Evolutionary conservation across 2,329 filamentous ascomycete species (phyloP), one percentile per base, ranked within the genome.

Genomic region (Pseudogymnoascus sp.): DNA sequence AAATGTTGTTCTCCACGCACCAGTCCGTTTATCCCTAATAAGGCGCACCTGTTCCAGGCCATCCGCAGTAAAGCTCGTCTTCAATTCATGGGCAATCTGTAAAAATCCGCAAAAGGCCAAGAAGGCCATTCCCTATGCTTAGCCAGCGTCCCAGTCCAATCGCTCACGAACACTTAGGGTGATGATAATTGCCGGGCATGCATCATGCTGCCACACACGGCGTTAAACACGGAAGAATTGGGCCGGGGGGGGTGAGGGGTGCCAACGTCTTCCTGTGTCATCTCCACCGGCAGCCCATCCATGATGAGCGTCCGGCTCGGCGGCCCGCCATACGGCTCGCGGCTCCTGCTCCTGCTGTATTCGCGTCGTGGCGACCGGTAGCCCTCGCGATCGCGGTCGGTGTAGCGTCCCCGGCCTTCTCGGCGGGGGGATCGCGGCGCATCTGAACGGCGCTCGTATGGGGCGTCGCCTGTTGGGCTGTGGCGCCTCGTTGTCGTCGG

Each of bases 11-110:
- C 66, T 61, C 60, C 40, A 59, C 71, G 66, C 74, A 84, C 83
- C 83, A 18, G 82, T 84, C 64, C 82, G 79, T 62, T 81, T 78
- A 67, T 85, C 82, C 64, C 81, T 80, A 67, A 85, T 85, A 60
- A 85, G 75, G 16, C 81, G 77, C 58, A 85, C 75, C 67, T 84
- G 81, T 68, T 84, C 81, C 64, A 85, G 72, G n/a, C 76, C 77
- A 63, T 79, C 75, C 65, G 82, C 74, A 68, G 78, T 74, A 66
- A 83, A 79, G 66, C 76, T 77, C 67, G 81, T 77, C 67, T 75
- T 75, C 68, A 85, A 75, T 76, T 84, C 82, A 74, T 76, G 76
- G 68, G 78, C 77, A 71, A 85, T 82, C 83, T 85, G 75, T 79
- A 76, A 68, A 67, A 66, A 61, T 64, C 65, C 69, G 68, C 66